Evolutionary conservation across 768 basidiomycete genomes (phyloP).

Genomic region (Phanerodontia chrysosporium): DNA sequence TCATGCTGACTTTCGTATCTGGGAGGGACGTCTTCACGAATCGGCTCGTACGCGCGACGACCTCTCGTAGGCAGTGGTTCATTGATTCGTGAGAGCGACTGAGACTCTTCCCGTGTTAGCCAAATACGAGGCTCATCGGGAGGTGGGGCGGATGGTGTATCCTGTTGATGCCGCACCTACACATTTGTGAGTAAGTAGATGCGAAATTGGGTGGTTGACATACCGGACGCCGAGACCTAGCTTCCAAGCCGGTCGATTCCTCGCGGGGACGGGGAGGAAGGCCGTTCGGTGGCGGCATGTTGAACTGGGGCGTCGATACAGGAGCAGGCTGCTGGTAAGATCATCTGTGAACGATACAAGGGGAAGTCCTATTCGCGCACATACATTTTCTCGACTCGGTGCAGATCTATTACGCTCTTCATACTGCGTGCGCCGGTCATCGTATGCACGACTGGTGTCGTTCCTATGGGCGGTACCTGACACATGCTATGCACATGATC

Average conservation of each 20-base stretch:
- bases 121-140: slow-evolving; percentile 14
- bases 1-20: not conserved
- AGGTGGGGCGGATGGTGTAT: not conserved
- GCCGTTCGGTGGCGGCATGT: not conserved
- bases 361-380: not conserved
- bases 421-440: not conserved
- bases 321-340: not conserved
- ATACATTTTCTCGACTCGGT: not conserved
- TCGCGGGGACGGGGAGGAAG: not conserved
- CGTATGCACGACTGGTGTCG: not conserved
- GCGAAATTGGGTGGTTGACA: not conserved
- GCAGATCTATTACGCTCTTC: not conserved
- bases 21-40: not conserved
- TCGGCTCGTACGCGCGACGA: not conserved
- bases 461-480: not conserved
- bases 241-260: not conserved
- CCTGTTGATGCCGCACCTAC: slow-evolving; percentile 17
- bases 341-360: no score
- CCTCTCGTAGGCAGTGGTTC: not conserved
- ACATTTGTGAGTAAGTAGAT: not conserved
- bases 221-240: slow-evolving; percentile 3
- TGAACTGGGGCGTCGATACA: slow-evolving; percentile 3
- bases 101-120: slow-evolving; percentile 21
- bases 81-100: slow-evolving; percentile 7
- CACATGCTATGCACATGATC: no score